Base-by-base conservation (phyloP, 2,329 filamentous ascomycete species). In the Exophiala viscosa region DNA sequence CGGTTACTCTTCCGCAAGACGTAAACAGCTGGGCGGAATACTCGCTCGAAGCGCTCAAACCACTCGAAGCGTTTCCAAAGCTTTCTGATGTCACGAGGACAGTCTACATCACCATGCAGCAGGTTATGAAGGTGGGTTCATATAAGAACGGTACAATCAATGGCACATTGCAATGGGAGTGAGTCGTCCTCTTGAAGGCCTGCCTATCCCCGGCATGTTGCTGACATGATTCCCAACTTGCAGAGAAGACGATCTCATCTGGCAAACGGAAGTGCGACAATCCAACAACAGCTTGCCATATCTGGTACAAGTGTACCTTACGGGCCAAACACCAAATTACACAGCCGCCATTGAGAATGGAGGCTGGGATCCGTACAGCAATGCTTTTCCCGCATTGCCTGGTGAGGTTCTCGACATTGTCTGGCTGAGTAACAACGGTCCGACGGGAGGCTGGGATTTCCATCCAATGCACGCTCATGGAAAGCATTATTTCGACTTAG, bases 381-480 rank as follows among this genome's bases (percentile, higher is more conserved):
- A 59, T 3, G 67, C 70, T 0, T 77, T 67, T 56, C 70, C 73
- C 1, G 73, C 73, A 0, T 34, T 59, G 9, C 43, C 48, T 1
- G 73, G 74, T 36, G 75, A 78, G 55, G 70, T 76, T 2, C 62
- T 76, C 11, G 73, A 75, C 14, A 74, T 75, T 13, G 68, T 77
- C 15, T 63, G 72, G 45, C 65, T 73, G 35, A 74, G 73, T 54
- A 66, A 66, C 45, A 67, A 58, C 49, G 68, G 53, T 31, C 59
- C 59, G 14, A 60, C 55, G 50, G 61, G 70, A 33, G 60, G 61
- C 6, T 61, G 64, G 3, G 72, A 75, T 48, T 63, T 63, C 28
- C 75, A 78, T 54, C 76, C 75, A 0, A 71, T 74, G 50, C 76
- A 79, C 56, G 62, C 68, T 0, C 76, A 79, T 58, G 75, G 75